These are phyloP conservation scores for Peronosclerospora sorghi DNA, from an alignment of 352 stramenopile genomes.

Conservation along the genomic window DNA sequence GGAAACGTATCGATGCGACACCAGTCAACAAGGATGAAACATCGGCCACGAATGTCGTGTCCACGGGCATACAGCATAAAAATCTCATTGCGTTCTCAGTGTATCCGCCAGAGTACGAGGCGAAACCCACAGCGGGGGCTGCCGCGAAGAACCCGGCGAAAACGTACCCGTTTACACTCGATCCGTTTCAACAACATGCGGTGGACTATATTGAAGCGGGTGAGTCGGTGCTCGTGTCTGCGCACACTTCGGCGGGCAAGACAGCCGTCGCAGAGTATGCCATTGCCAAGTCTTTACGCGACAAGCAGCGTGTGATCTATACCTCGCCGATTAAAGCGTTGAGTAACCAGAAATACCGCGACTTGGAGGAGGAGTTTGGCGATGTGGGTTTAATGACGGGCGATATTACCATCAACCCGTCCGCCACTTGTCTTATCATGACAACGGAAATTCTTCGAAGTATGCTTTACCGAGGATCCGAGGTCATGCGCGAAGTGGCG, in stretches of 20 bases:
- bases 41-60: slow-evolving; percentile 38
- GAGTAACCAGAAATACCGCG: slow-evolving; percentile 97
- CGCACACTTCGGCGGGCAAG: slow-evolving; percentile 96
- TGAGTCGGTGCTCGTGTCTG: slow-evolving; percentile 93
- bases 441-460: slow-evolving; percentile 97
- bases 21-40: slow-evolving; percentile 28
- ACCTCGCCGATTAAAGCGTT: slow-evolving; percentile 98
- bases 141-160: slow-evolving; percentile 86
- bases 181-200: slow-evolving; percentile 97
- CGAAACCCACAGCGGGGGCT: slow-evolving; percentile 33
- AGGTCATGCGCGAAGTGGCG: slow-evolving; percentile 96
- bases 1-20: slow-evolving; percentile 66
- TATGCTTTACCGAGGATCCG: slow-evolving; percentile 92
- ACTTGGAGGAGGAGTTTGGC: slow-evolving; percentile 91
- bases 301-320: slow-evolving; percentile 91
- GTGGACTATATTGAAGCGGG: slow-evolving; percentile 93
- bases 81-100: slow-evolving; percentile 93
- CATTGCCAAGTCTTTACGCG: slow-evolving; percentile 89
- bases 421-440: slow-evolving; percentile 95
- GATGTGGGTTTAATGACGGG: slow-evolving; percentile 96
- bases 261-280: slow-evolving; percentile 97
- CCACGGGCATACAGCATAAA: slow-evolving; percentile 92
- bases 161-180: slow-evolving; percentile 95
- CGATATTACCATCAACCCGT: slow-evolving; percentile 93
- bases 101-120: slow-evolving; percentile 65